Evolutionary conservation across 2,329 filamentous ascomycete species (phyloP).

Genomic region (Parascedosporium putredinis): DNA sequence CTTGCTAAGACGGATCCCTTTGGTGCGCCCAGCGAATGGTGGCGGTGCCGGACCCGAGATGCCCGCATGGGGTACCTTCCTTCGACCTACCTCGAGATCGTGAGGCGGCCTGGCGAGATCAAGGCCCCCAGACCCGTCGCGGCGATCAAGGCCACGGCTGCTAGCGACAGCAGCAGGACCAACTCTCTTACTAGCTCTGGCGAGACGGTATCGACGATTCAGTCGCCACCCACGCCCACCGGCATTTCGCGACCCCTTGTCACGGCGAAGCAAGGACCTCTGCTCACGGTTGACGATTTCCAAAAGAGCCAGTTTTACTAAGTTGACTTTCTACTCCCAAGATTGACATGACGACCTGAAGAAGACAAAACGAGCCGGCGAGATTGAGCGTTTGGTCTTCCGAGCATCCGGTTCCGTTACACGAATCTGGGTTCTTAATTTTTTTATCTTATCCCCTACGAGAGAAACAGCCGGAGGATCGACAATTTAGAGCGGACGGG

Average conservation of each 20-base stretch:
- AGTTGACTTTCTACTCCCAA: too few species aligned
- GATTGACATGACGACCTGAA: too few species aligned
- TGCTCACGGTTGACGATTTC: slow-evolving; percentile 43
- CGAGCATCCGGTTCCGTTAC: too few species aligned
- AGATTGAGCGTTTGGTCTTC: too few species aligned
- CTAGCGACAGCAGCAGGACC: slow-evolving; percentile 35
- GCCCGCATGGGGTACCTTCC: slow-evolving; percentile 88
- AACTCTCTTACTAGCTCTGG: slow-evolving; percentile 38
- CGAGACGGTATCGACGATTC: slow-evolving; percentile 4
- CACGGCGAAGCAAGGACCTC: slow-evolving; percentile 31
- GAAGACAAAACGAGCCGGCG: background rate
- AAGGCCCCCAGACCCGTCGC: slow-evolving; percentile 26
- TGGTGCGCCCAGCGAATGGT: slow-evolving; percentile 92
- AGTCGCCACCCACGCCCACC: slow-evolving; percentile 22
- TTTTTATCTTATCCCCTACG: too few species aligned
- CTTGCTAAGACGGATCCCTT: slow-evolving; percentile 86
- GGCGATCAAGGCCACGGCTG: slow-evolving; percentile 38
- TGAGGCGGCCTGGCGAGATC: slow-evolving; percentile 40
- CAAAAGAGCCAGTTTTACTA: slow-evolving; percentile 47
- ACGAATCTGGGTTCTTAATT: too few species aligned
- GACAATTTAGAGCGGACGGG: too few species aligned
- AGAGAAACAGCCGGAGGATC: too few species aligned
- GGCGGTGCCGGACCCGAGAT: slow-evolving; percentile 85
- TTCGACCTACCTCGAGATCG: slow-evolving; percentile 76
- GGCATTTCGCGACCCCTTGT: slow-evolving; percentile 13